Base-by-base conservation (phyloP, 2,329 filamentous ascomycete species). In the Emmonsiellopsis sp. region DNA sequence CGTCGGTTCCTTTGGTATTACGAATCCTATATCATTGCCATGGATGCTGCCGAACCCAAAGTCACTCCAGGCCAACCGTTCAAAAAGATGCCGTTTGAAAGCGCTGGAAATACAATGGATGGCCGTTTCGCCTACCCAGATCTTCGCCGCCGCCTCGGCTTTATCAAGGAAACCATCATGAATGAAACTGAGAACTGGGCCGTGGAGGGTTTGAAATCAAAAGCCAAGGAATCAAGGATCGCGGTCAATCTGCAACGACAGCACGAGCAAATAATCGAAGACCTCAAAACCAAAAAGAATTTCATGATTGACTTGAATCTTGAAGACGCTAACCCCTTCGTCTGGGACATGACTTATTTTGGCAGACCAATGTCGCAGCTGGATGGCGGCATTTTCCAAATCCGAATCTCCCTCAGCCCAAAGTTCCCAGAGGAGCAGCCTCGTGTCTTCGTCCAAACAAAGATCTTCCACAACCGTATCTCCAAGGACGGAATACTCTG, bases 1-100 rank as follows among this genome's bases (percentile, higher is more conserved):
- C 84, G 87, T 39, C 83, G 91, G 1, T 96, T 97, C 65, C 74
- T 97, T 11, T 97, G 93, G 93, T 97, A 97, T 71, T 95, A 88
- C 68, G 87, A 94, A 60, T 87, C 87, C 2, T 97, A 97, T 64
- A 74, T 93, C 21, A 74, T 79, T 3, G 79, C 85, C 1, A 84
- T 95, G 50, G 77, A 83, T 39, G 78, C 83, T 55, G 86, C 84
- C 32, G 68, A 72, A 33, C 68, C 74, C 31, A 82, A 87, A 60
- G 80, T 85, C 53, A 78, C 79, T 56, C 82, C 85, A 55, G 80
- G 81, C 2, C 73, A 81, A 39, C 57, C 66, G 0, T 97, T 98
- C 63, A 69, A 74, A n/a, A 79, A 79, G 49, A 95, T 95, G 88
- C 88, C 89, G 0, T 98, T 98, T 60, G 93, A 98, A 65, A 80